phyloP scores from a whole-genome alignment of 495 filamentous ascomycete genomes.

The Penicillium pulvis region DNA sequence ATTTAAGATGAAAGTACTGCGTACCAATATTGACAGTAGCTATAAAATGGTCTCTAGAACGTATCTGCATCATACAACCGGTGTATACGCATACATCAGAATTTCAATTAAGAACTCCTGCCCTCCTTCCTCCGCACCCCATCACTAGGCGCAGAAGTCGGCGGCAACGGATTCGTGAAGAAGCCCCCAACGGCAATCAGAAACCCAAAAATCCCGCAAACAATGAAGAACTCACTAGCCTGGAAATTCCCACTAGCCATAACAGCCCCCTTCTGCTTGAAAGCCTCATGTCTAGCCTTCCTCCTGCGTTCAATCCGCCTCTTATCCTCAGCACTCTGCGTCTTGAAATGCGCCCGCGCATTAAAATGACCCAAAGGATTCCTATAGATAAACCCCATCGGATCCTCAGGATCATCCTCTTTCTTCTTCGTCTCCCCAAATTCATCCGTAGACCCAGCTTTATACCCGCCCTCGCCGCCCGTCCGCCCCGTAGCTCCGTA shows the following conservation, averaged over 20 bases:
- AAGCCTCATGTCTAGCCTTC: slow-evolving; percentile 19
- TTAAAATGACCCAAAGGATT: slow-evolving; percentile 66
- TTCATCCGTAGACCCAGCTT: slow-evolving; percentile 16
- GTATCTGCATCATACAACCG: neutral
- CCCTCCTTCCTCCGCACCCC: neutral
- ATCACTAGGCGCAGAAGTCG: neutral
- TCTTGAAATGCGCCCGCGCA: slow-evolving; percentile 67
- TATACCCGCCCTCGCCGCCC: slow-evolving; percentile 11
- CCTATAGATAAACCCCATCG: slow-evolving; percentile 46
- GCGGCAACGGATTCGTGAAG: neutral
- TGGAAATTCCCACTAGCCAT: slow-evolving; percentile 1
- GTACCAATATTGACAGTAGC: too few species aligned
- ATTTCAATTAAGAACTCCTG: neutral
- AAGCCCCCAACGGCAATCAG: neutral
- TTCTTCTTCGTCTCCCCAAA: slow-evolving; percentile 23
- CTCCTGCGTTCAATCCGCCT: slow-evolving; percentile 44
- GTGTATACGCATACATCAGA: neutral
- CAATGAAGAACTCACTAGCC: neutral
- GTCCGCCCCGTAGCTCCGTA: slow-evolving; percentile 35
- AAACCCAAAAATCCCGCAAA: neutral
- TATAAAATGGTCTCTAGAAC: neutral
- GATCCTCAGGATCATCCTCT: slow-evolving; percentile 37
- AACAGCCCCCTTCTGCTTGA: slow-evolving; percentile 1
- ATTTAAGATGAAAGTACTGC: too few species aligned
- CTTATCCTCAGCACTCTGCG: slow-evolving; percentile 63